Evolutionary conservation across 106 monocot genomes (phyloP), one percentile per base, ranked within the genome.

Genomic region (Xerophyta viscosa): DNA sequence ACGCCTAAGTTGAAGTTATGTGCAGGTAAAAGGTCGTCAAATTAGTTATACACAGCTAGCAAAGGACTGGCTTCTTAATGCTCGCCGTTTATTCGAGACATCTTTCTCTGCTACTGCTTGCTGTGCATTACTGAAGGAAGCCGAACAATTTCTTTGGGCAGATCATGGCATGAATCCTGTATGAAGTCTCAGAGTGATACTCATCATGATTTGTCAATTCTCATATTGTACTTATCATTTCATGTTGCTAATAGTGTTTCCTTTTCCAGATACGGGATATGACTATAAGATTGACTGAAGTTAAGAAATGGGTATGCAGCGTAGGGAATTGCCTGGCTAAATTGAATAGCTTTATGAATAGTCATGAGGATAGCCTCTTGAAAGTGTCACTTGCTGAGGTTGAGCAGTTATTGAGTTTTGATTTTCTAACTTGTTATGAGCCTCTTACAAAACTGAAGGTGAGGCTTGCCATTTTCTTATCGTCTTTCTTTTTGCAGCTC

Each of bases 61-160:
- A 27, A 75, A 88, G 47, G 66, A 72, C 57, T 88, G 88, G 88
- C 71, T 79, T 56, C 68, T 56, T 10, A 66, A 76, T 42, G 21
- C 79, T 50, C 49, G 66, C 54, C 65, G 72, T 5, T 62, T 83
- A 54, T 66, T 83, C n/a, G 66, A 79, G 65, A 60, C 61, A 27
- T 75, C 88, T 20, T 83, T 83, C 44, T 65, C 63, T 1, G 54
- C 64, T 52, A 20, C 50, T 47, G 57, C 71, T 66, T 88, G 66
- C 64, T 23, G 20, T 41, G 66, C 43, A 48, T 71, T 69, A 26
- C 66, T 88, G 17, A 58, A 72, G 54, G 72, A 88, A 41, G 82
- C 79, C 19, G 79, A 88, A 44, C 88, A 88, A 50, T 88, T 88
- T 70, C 79, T 88, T 66, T 88, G 88, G 88, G 83, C 69, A 28